These are phyloP conservation scores for Cystobasidium ongulense DNA, from an alignment of 768 basidiomycete genomes.

Conservation along the genomic window DNA sequence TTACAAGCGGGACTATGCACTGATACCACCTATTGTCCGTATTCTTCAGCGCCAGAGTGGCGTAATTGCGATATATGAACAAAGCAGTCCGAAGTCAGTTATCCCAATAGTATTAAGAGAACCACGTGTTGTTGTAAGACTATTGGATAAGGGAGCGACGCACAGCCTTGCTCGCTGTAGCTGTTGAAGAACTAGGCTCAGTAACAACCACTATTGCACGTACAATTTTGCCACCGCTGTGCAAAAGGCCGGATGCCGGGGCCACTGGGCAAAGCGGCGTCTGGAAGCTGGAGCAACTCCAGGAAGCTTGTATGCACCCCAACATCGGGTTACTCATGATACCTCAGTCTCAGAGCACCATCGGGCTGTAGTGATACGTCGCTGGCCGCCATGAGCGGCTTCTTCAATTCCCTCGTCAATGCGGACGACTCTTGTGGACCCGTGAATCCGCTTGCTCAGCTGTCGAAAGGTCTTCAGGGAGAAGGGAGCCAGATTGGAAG, in stretches of 20 bases:
- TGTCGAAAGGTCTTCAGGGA: constrained; percentile 68
- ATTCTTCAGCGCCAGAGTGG: constrained; percentile 21
- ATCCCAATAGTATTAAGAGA: too few species aligned
- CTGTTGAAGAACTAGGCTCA: too few species aligned
- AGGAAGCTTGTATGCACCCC: too few species aligned
- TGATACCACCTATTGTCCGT: not conserved
- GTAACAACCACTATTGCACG: too few species aligned
- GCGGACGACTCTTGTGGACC: constrained; percentile 57
- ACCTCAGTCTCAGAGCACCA: not conserved
- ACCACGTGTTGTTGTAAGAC: too few species aligned
- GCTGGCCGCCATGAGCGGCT: constrained; percentile 9
- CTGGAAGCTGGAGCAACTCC: too few species aligned
- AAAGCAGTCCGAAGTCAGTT: not conserved
- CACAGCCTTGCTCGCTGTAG: too few species aligned
- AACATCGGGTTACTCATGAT: too few species aligned
- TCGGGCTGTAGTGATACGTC: not conserved
- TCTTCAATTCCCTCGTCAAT: constrained; percentile 23
- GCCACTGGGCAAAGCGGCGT: not conserved
- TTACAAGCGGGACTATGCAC: not conserved
- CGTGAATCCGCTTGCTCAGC: constrained; percentile 67
- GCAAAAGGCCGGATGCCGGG: not conserved
- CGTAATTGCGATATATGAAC: constrained; percentile 22
- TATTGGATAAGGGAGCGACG: too few species aligned
- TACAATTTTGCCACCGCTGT: not conserved
- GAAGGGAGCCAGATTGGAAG: constrained; percentile 47